Evolutionary conservation across 306 rosid genomes (phyloP), one percentile per base, ranked within the genome.

Genomic region (Hylodesmum podocarpum): DNA sequence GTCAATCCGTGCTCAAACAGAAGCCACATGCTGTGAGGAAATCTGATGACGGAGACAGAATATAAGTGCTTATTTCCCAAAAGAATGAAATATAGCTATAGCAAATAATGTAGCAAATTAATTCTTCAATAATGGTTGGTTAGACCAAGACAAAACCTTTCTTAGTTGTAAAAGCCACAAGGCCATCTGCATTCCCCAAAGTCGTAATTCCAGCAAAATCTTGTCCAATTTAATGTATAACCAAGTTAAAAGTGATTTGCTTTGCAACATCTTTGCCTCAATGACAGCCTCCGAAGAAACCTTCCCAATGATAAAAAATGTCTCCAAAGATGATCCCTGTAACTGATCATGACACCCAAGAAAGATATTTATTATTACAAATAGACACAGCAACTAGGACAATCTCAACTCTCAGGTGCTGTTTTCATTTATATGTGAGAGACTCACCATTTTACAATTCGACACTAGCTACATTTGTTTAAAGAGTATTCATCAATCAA

Each of bases 211-310:
- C 84, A 95, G 84, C 67, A 74, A 29, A 39, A 91, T 76, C 80
- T 74, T 83, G 1, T 92, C 97, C 77, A 89, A 73, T 81, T 84
- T 80, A 16, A 84, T 81, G 62, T 57, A 86, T 68, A 92, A 51
- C 91, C 92, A 81, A 62, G 74, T 75, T 22, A 86, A 49, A 27
- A 92, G 54, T 57, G 97, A 91, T 67, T 87, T 90, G 78, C 81
- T 86, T 66, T 85, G 89, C 7, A 70, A 81, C 77, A 82, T 72
- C 76, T 86, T 95, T 1, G 91, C 94, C 80, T 90, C 94, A 5
- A 92, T 88, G 46, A 95, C 79, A 33, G 99, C 97, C 85, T 90
- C 90, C 1, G 97, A 95, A 21, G 97, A 95, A 71, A 95, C 88
- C 85, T 83, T 90, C 66, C 99, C 99, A 36, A 95, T 81, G 79